phyloP scores from a whole-genome alignment of 2,329 filamentous ascomycete genomes.

The Sarocladium brachiariae region DNA sequence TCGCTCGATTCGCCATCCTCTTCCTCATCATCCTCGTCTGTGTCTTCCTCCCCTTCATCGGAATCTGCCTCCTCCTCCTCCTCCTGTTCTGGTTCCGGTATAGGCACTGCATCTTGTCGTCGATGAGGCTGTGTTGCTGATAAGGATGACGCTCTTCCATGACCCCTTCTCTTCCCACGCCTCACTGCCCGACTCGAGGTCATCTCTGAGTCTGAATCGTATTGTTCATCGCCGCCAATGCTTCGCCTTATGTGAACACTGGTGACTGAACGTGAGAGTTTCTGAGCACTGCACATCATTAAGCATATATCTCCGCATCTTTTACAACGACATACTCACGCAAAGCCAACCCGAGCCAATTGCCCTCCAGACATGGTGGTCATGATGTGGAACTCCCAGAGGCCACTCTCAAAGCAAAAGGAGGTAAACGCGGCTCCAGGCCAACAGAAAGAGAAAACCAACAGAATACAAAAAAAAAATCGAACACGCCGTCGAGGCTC shows the following conservation, averaged over 20 bases:
- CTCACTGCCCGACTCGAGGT: not conserved
- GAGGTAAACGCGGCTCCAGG: not conserved
- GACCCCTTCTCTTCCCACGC: not conserved
- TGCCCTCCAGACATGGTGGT: not conserved
- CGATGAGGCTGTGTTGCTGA: not conserved
- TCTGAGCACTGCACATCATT: not conserved
- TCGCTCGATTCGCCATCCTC: not conserved
- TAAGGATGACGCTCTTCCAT: not conserved
- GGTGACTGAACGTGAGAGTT: not conserved
- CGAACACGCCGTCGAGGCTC: slow-evolving; percentile 4
- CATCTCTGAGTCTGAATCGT: not conserved
- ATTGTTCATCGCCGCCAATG: not conserved
- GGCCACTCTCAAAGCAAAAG: not conserved
- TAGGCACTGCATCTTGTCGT: not conserved
- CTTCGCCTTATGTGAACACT: not conserved
- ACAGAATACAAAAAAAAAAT: not conserved
- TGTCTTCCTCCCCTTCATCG: not conserved
- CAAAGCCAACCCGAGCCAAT: not conserved
- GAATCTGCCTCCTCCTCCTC: not conserved
- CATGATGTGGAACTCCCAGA: not conserved
- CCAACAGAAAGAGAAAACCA: not conserved
- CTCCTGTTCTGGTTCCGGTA: not conserved
- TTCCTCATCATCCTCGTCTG: not conserved
- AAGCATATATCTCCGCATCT: not conserved
- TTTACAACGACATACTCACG: not conserved